Conservation (phyloP, 169 alveolate genomes). For the Cystoisospora suis region DNA sequence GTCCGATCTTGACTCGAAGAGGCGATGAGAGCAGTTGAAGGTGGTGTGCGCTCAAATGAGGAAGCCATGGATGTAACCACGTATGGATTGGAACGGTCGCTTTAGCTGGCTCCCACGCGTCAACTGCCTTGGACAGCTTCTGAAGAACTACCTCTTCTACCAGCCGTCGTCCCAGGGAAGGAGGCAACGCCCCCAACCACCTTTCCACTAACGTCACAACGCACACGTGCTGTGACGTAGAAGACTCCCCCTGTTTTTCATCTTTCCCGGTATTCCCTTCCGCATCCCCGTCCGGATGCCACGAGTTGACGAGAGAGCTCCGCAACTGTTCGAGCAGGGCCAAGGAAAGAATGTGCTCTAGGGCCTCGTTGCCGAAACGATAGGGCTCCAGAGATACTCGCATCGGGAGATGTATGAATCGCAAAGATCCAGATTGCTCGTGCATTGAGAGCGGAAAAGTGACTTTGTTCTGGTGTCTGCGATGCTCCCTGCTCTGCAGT, state of each 20-base stretch:
- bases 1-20: constrained; percentile 43
- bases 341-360: neutral
- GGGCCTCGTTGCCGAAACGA: neutral
- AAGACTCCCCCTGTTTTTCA: neutral
- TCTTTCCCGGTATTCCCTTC: neutral
- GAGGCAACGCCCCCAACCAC: constrained; percentile 46
- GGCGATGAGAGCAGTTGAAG: constrained; percentile 59
- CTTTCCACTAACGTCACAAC: constrained; percentile 38
- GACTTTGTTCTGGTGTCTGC: neutral
- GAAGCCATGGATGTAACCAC: constrained; percentile 74
- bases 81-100: constrained; percentile 62
- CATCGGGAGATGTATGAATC: neutral
- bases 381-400: constrained; percentile 7
- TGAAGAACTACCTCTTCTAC: constrained; percentile 18
- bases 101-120: constrained; percentile 61
- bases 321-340: neutral
- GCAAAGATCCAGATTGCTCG: neutral
- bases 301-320: neutral
- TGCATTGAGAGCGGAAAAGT: neutral
- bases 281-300: constrained; percentile 17
- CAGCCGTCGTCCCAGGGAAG: neutral
- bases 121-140: constrained; percentile 55
- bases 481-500: neutral
- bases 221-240: neutral
- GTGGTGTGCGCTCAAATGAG: constrained; percentile 5